Conservation (phyloP, 139 green algal genomes). For the Limnomonas spitsbergensis region DNA sequence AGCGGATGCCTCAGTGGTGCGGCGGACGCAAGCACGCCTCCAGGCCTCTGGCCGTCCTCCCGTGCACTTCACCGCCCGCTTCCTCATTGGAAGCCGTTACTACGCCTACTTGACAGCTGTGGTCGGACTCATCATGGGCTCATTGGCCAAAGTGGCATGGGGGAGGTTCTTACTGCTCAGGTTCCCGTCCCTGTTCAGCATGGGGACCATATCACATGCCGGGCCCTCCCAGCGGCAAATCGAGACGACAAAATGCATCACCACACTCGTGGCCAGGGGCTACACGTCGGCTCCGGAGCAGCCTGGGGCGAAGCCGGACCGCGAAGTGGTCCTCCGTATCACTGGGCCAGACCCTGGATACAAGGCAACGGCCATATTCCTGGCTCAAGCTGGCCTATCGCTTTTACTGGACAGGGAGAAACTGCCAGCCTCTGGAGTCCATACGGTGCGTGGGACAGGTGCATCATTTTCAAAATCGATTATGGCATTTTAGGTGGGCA, state of each 20-base stretch:
- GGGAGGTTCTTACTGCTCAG: conserved; percentile 46
- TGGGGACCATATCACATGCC: conserved; percentile 53
- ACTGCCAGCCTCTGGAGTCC: neutral
- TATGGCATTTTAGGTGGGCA: neutral
- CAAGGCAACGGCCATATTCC: conserved; percentile 14
- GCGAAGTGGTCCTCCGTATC: conserved; percentile 12
- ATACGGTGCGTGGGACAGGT: neutral
- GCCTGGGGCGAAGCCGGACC: conserved; percentile 18
- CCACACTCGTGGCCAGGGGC: conserved; percentile 43
- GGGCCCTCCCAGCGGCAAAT: conserved; percentile 59
- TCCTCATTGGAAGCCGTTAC: conserved; percentile 5
- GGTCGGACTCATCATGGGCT: conserved; percentile 47
- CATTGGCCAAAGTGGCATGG: conserved; percentile 30
- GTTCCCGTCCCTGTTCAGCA: conserved; percentile 28
- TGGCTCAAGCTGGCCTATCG: neutral
- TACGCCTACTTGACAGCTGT: conserved; percentile 37
- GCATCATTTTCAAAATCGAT: neutral
- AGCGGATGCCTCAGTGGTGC: conserved; percentile 57
- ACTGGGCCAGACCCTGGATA: conserved; percentile 9
- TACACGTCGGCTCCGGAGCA: conserved; percentile 26
- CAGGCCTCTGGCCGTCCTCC: conserved; percentile 28
- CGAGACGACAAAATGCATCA: conserved; percentile 39
- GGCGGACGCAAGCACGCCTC: conserved; percentile 40
- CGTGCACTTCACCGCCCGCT: conserved; percentile 46
- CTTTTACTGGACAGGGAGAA: neutral